Base-by-base conservation (phyloP, 2,329 filamentous ascomycete species). In the Triangularia setosa region DNA sequence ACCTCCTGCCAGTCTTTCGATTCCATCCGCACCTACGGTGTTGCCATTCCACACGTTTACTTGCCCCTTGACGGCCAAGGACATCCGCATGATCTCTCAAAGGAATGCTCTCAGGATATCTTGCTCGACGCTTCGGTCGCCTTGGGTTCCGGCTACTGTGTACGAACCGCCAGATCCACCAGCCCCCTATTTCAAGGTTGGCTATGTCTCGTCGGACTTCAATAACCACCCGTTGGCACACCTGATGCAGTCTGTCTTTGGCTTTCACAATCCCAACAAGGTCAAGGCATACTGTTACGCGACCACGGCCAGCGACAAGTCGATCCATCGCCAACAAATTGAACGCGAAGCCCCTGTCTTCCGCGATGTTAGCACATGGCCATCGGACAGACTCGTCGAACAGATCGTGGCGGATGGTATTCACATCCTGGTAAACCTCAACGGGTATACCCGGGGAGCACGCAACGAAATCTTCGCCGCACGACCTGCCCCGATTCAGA, bases 11-110 rank as follows among this genome's bases (percentile, higher is more conserved):
- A 84, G 83, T 52, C 81, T 99, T 30, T 85, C 90, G 0, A 84
- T 96, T 9, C 95, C 95, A 3, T 88, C 91, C 28, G 94, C 95
- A 5, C 95, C 95, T 2, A 99, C 95, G 0, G 93, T 99, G 1
- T 82, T 99, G 0, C 95, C 95, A 0, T 99, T 99, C 73, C 95
- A 99, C 75, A 98, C 95, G 0, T 99, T 99, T 73, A 99, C 95
- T 1, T 97, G 91, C 69, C 95, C 95, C 0, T 81, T 99, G 69
- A 93, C 92, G 6, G 93, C 95, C 3, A 92, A 91, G 74, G 92
- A 97, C 69, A 92, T 99, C 65, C 90, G 95, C 16, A 86, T 91
- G 73, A 99, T 99, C 68, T 98, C 95, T 8, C 94, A 98, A 75
- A 87, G 95, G 24, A 99, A 99, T 73, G 95, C 92, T 1, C 83